Base-by-base conservation (phyloP, 2,329 filamentous ascomycete species). In the Trichothecium sympodiale region DNA sequence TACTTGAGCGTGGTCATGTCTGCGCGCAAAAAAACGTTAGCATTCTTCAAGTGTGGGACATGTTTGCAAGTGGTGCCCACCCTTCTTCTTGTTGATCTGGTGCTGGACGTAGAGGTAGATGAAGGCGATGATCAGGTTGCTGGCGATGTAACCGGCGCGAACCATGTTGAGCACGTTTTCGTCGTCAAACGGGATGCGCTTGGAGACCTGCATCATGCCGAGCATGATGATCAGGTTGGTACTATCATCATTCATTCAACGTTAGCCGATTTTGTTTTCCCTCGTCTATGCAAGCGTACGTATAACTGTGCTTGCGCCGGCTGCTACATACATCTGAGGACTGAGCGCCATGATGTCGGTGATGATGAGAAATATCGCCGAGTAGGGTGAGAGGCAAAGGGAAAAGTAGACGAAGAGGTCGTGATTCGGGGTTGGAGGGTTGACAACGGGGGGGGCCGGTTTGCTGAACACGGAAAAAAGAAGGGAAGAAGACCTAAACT, bases 1-100 rank as follows among this genome's bases (percentile, higher is more conserved):
- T 98, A 98, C 68, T 98, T 96, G 57, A 98, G 79, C 3, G 91
- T 94, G 17, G 88, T 94, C 65, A 95, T 75, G 58, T 98, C 91
- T 96, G 55, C 16, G 15, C 9, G n/a, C 28, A 29, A 6, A 29
- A 7, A 29, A 9, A 35, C n/a, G 16, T 36, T 18, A 33, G 23
- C 8, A 20, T 13, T 13, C n/a, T 9, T 27, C 6, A 18, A 17
- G 17, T 18, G 29, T 23, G 12, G 31, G 29, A 28, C 4, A 15
- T 14, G 2, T 16, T 28, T 4, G 3, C 16, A 18, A 36, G 14
- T 30, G 4, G 9, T 25, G 36, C 74, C 42, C 71, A 96, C 91
- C 91, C 73, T 93, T 95, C 78, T 96, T 96, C 66, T 83, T 83
- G 69, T 93, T 89, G 63, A 98, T 89, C 65, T 83, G 71, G 43